Evolutionary conservation across 2,329 filamentous ascomycete species (phyloP).

Genomic region (Trichoderma lentiforme): DNA sequence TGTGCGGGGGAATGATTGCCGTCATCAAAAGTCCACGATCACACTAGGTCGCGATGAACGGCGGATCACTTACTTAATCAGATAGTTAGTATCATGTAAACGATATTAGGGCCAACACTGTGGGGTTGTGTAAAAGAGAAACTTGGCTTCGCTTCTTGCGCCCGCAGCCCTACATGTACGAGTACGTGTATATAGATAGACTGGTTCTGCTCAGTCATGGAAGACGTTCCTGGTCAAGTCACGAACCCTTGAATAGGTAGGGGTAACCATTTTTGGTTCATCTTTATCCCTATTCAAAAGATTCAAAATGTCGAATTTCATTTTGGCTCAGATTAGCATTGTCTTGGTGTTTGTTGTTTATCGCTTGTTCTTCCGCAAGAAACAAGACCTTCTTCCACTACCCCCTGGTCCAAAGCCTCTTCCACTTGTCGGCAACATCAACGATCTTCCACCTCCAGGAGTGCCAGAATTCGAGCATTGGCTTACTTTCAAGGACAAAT

Average conservation of each 20-base stretch:
- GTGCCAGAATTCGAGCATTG: conserved; percentile 34
- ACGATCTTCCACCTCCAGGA: conserved; percentile 39
- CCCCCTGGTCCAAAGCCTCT: conserved; percentile 33
- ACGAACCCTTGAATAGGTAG: background rate
- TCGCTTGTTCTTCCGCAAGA: background rate
- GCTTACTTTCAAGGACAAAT: conserved; percentile 34
- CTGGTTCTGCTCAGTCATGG: background rate
- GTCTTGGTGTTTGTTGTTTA: background rate
- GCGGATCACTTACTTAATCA: background rate
- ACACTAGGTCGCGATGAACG: background rate
- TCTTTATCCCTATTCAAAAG: background rate
- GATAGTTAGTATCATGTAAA: background rate
- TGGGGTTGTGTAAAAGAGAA: background rate
- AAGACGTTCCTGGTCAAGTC: background rate
- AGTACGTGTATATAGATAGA: background rate
- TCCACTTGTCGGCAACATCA: conserved; percentile 45
- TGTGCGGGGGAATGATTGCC: background rate
- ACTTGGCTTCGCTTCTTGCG: background rate
- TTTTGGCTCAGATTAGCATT: background rate
- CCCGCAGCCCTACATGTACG: background rate
- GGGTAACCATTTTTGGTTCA: background rate
- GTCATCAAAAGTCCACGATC: background rate
- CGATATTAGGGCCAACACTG: background rate
- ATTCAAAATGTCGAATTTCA: background rate
- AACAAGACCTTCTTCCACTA: conserved; percentile 15